Evolutionary conservation across 805 yeast genomes (phyloP).

Genomic region (Saturnispora hagleri): DNA sequence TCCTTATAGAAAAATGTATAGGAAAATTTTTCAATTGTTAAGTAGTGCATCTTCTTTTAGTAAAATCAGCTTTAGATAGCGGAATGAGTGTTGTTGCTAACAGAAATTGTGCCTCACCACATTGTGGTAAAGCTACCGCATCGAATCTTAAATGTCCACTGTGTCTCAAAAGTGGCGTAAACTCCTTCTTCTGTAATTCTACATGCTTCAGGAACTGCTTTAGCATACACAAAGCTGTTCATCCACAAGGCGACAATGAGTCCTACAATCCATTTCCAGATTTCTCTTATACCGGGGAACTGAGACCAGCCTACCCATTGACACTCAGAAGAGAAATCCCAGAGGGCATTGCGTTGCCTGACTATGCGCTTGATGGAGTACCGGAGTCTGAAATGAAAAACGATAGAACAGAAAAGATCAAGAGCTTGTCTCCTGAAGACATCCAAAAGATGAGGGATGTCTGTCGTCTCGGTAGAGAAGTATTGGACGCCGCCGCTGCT

Average conservation of each 20-base stretch:
- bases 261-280: slow-evolving; percentile 82
- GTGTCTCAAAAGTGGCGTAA: slow-evolving; percentile 65
- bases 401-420: slow-evolving; percentile 60
- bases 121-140: slow-evolving; percentile 74
- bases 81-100: background rate
- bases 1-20: background rate
- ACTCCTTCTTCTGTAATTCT: slow-evolving; percentile 70
- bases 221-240: slow-evolving; percentile 67
- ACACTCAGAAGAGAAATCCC: slow-evolving; percentile 66
- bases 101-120: slow-evolving; percentile 57
- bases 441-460: slow-evolving; percentile 68
- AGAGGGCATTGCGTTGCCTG: slow-evolving; percentile 63
- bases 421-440: slow-evolving; percentile 54
- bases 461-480: slow-evolving; percentile 72
- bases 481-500: slow-evolving; percentile 82
- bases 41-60: slow-evolving; percentile 87
- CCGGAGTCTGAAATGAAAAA: slow-evolving; percentile 72
- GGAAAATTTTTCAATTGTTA: slow-evolving; percentile 3
- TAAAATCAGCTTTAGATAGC: slow-evolving; percentile 73
- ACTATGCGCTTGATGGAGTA: slow-evolving; percentile 71
- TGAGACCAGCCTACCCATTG: slow-evolving; percentile 77
- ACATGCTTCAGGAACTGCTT: slow-evolving; percentile 69
- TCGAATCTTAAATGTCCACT: slow-evolving; percentile 83
- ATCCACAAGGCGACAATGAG: slow-evolving; percentile 49
- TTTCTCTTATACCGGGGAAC: slow-evolving; percentile 60